A percentile compares a stretch with the other conserved stretches of the same genome.
phyloP scores from a whole-genome alignment of 192 early-diverging fungal genomes.

The Dispira simplex region DNA sequence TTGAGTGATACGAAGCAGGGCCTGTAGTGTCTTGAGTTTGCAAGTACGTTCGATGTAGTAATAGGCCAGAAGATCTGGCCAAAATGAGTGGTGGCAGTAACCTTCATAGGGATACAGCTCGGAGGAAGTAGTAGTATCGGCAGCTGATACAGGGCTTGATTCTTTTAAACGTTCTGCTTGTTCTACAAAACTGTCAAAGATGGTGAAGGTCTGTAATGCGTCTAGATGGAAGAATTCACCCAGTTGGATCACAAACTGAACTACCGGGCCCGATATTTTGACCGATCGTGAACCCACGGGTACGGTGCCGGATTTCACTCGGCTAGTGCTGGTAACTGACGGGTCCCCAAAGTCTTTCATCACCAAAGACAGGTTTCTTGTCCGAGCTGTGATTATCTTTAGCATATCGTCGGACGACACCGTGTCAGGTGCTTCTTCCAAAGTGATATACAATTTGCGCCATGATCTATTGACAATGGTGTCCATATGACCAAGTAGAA shows the following conservation, averaged over 20 bases:
- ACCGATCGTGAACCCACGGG: background rate
- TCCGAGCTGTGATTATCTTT: background rate
- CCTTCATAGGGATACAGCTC: background rate
- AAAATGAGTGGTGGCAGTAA: background rate
- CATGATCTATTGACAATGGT: background rate
- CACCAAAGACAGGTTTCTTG: background rate
- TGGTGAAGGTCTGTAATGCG: background rate
- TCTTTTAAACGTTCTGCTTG: background rate
- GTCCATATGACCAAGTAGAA: no score
- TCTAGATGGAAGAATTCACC: background rate
- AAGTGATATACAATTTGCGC: background rate
- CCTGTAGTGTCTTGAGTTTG: slow-evolving; percentile 5
- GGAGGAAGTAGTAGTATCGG: background rate
- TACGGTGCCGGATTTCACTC: background rate
- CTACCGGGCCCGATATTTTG: background rate
- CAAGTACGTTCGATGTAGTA: background rate
- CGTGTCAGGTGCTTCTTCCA: background rate
- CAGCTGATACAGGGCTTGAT: background rate
- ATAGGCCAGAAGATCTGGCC: background rate
- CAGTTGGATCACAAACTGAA: background rate
- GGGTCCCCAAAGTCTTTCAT: background rate
- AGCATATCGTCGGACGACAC: background rate
- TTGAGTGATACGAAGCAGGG: slow-evolving; percentile 3
- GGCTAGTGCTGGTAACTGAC: background rate
- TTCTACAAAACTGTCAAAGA: background rate